phyloP scores from a whole-genome alignment of 1,284 basidiomycete species.

The Afroboletus lepidellus region DNA sequence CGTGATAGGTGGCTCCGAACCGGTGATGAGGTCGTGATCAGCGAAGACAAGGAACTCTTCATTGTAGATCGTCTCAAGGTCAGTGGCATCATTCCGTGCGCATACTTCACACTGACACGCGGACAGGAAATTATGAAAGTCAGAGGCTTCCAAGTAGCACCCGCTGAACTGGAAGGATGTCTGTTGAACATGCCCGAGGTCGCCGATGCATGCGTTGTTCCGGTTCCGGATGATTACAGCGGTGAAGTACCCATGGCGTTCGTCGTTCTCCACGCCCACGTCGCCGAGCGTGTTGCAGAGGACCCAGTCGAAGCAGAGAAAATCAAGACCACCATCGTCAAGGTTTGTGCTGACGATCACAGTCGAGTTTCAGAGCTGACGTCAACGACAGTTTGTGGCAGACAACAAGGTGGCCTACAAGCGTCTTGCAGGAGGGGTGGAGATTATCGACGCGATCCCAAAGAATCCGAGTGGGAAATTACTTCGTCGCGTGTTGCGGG shows the following conservation, averaged over 20 bases:
- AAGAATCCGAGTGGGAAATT: slow-evolving; percentile 63
- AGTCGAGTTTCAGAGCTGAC: background rate
- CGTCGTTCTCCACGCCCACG: slow-evolving; percentile 43
- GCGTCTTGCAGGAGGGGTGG: slow-evolving; percentile 54
- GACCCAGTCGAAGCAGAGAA: slow-evolving; percentile 31
- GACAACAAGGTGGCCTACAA: slow-evolving; percentile 63
- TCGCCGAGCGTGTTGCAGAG: slow-evolving; percentile 32
- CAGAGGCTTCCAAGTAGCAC: slow-evolving; percentile 65
- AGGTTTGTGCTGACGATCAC: slow-evolving; percentile 37
- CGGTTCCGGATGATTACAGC: slow-evolving; percentile 70
- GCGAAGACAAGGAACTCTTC: slow-evolving; percentile 56
- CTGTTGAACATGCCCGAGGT: slow-evolving; percentile 69
- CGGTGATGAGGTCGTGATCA: slow-evolving; percentile 64
- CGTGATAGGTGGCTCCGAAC: slow-evolving; percentile 63
- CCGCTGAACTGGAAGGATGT: slow-evolving; percentile 72
- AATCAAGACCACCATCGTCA: slow-evolving; percentile 38
- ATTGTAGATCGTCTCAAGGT: slow-evolving; percentile 72
- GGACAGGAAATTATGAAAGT: slow-evolving; percentile 62
- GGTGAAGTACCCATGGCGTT: slow-evolving; percentile 63
- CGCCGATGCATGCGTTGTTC: slow-evolving; percentile 72
- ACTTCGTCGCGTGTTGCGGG: slow-evolving; percentile 54
- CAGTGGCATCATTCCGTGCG: background rate
- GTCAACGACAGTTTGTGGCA: slow-evolving; percentile 54
- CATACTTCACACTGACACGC: slow-evolving; percentile 2
- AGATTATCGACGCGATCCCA: slow-evolving; percentile 53